Evolutionary conservation across 2,329 filamentous ascomycete genomes (phyloP), one percentile per base, ranked within the genome.

Genomic region (Sarocladiaceae sp.): DNA sequence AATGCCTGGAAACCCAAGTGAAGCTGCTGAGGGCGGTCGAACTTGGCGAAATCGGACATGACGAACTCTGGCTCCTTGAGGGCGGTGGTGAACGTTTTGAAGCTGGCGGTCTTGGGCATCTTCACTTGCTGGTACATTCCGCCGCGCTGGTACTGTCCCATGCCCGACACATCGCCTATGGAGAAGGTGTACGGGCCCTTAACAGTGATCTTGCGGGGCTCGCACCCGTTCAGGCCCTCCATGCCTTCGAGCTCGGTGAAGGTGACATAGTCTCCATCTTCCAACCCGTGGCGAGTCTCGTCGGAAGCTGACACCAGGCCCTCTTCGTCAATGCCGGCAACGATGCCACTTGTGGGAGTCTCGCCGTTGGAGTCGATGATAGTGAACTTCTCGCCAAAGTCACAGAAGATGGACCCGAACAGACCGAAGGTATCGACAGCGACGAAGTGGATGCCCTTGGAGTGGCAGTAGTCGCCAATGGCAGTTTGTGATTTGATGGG

Each of bases 171-270:
- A 61, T 96, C 88, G 33, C 91, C 93, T 54, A 98, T 96, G 12
- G 88, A 93, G 67, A 98, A 98, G 7, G 90, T 95, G 64, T 97
- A 98, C 3, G 93, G 93, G 1, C 87, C 93, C 69, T 95, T 96
- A 41, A 96, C 89, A 3, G 85, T 88, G 49, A 98, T 80, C 70
- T 96, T 95, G 53, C 87, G 82, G 41, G 93, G 91, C 50, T 88
- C 86, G 34, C 80, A 77, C 55, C 78, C 78, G 62, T 98, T 98
- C 50, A 98, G 66, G 5, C 67, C 81, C 49, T 95, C 90, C 86
- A 98, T 88, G 18, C 93, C 93, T 69, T 93, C 82, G 18, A 98
- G 63, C 62, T 98, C 93, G 2, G 87, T 83, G 63, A 98, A 98
- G 7, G 88, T 95, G 45, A 98, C 89, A 61, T 83, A 95, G 62